A percentile compares a stretch with the other conserved stretches of the same genome.
These are phyloP conservation scores for Boletus pseudopeckii DNA, from an alignment of 768 basidiomycete genomes.

Conservation along the genomic window DNA sequence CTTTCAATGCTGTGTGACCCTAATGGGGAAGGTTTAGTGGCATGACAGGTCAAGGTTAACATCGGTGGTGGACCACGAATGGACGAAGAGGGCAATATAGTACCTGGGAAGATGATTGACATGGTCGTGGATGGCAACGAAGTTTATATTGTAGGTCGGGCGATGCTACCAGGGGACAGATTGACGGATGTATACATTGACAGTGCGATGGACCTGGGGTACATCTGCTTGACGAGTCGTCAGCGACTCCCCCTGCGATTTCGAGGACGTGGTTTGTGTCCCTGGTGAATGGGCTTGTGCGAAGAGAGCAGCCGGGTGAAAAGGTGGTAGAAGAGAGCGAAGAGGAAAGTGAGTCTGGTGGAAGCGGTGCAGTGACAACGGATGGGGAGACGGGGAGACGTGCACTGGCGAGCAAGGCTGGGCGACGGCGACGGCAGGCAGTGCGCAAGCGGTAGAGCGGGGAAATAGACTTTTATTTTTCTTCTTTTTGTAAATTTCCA, in stretches of 20 bases:
- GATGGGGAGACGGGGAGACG: constrained; percentile 18
- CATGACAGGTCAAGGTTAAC: constrained; percentile 66
- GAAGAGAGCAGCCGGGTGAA: constrained; percentile 21
- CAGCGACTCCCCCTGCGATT: constrained; percentile 56
- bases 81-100: constrained; percentile 55
- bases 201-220: constrained; percentile 63
- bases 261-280: constrained; percentile 68
- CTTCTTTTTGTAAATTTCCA: too few relatives aligned
- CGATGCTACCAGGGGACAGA: constrained; percentile 8
- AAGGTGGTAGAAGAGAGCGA: constrained; percentile 35
- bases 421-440: constrained; percentile 62
- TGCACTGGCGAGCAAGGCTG: constrained; percentile 48
- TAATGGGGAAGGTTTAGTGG: constrained; percentile 7
- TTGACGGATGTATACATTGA: constrained; percentile 8
- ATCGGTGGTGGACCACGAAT: constrained; percentile 49
- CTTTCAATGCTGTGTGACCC: not conserved
- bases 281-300: constrained; percentile 32
- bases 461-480: constrained; percentile 15
- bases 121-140: constrained; percentile 76
- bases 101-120: constrained; percentile 57
- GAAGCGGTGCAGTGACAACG: constrained; percentile 38
- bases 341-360: constrained; percentile 43
- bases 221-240: constrained; percentile 55
- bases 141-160: constrained; percentile 68
- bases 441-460: constrained; percentile 41